These are phyloP conservation scores for Urtica urens DNA, from an alignment of 306 rosid species.

Conservation along the genomic window DNA sequence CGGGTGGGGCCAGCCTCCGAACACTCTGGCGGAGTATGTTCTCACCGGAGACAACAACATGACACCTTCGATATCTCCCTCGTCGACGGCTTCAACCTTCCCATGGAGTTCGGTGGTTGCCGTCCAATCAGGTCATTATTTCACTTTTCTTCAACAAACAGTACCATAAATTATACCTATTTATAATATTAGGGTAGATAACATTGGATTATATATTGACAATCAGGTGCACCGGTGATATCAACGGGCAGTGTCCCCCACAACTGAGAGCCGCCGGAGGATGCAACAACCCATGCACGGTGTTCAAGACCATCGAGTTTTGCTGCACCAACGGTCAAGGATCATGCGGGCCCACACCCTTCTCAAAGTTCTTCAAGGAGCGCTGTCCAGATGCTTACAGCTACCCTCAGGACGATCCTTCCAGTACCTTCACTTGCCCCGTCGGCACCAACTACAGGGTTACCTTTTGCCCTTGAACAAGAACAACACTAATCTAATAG, in stretches of 20 bases:
- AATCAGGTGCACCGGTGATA: slow-evolving; percentile 33
- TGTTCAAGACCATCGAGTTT: slow-evolving; percentile 10
- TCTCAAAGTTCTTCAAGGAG: slow-evolving; percentile 9
- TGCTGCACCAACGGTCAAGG: slow-evolving; percentile 17
- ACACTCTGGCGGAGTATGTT: slow-evolving; percentile 18
- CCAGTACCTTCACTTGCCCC: slow-evolving; percentile 4
- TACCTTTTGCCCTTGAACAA: slow-evolving; percentile 13
- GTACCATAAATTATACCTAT: too few species aligned
- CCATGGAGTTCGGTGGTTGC: slow-evolving; percentile 3
- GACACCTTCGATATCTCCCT: slow-evolving; percentile 9
- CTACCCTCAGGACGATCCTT: slow-evolving; percentile 10
- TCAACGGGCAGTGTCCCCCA: slow-evolving; percentile 39
- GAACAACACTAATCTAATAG: too few species aligned
- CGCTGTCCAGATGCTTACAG: slow-evolving; percentile 10
- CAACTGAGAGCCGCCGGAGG: slow-evolving; percentile 32
- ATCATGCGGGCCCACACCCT: neutral
- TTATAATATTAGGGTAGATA: too few species aligned
- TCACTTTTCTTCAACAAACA: too few species aligned
- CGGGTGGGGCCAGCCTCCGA: slow-evolving; percentile 16
- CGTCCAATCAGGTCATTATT: too few species aligned
- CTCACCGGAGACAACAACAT: slow-evolving; percentile 4
- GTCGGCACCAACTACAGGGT: slow-evolving; percentile 14
- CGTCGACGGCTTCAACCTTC: slow-evolving; percentile 10
- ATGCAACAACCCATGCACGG: slow-evolving; percentile 27
- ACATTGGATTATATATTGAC: too few species aligned